A percentile compares a stretch with the other conserved stretches of the same genome.
Conservation (phyloP, 805 yeast species). For the Candida montana region DNA sequence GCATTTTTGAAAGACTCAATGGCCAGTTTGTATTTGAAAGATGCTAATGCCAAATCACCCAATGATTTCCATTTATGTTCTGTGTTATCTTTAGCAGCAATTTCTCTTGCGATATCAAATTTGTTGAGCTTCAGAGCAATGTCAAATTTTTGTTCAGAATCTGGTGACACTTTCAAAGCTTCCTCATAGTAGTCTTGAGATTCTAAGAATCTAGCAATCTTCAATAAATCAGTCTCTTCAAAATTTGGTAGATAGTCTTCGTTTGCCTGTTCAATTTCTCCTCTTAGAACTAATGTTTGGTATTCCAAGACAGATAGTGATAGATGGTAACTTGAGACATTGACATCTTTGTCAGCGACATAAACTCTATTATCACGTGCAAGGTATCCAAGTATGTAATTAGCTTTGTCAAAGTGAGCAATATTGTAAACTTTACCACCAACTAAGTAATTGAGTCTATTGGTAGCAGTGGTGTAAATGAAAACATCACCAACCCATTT, state of each 20-base stretch:
- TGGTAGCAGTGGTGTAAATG: slow-evolving; percentile 79
- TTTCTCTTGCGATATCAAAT: slow-evolving; percentile 63
- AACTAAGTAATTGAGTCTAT: slow-evolving; percentile 88
- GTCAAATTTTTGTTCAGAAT: slow-evolving; percentile 87
- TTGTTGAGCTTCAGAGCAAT: slow-evolving; percentile 75
- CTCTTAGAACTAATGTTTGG: slow-evolving; percentile 92
- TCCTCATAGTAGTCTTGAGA: slow-evolving; percentile 84
- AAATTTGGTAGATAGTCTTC: slow-evolving; percentile 52
- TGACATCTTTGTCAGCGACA: slow-evolving; percentile 85
- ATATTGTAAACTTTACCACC: slow-evolving; percentile 91
- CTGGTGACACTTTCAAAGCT: slow-evolving; percentile 79
- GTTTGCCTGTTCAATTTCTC: slow-evolving; percentile 82
- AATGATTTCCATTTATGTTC: slow-evolving; percentile 84
- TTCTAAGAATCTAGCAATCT: slow-evolving; percentile 88
- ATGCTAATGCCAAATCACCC: slow-evolving; percentile 78
- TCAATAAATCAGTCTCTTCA: slow-evolving; percentile 61
- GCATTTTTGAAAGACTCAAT: slow-evolving; percentile 74
- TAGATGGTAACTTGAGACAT: slow-evolving; percentile 73
- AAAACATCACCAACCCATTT: slow-evolving; percentile 98
- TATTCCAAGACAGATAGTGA: slow-evolving; percentile 87
- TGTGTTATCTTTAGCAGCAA: slow-evolving; percentile 47
- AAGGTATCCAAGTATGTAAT: slow-evolving; percentile 83
- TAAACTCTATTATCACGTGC: slow-evolving; percentile 88
- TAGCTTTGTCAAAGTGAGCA: slow-evolving; percentile 86
- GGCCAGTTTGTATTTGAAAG: slow-evolving; percentile 80